Base-by-base conservation (phyloP, 306 rosid species). In the Quercus alba region DNA sequence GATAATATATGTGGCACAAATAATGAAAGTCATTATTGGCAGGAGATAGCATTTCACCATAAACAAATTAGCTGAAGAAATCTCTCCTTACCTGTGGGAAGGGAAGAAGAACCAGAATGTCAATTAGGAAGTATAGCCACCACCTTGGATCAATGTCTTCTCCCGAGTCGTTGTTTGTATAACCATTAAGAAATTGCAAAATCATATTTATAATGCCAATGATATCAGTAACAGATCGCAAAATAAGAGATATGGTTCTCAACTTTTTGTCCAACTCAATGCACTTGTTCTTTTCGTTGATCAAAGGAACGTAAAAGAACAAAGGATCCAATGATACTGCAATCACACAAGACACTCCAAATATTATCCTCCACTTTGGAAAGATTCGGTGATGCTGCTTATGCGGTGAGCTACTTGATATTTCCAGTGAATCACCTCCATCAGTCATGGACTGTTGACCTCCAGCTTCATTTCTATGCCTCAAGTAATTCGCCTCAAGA, bases 81-180 rank as follows among this genome's bases (percentile, higher is more conserved):
- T 5, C 38, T 74, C 31, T 64, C 17, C 55, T 54, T 80, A 89
- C 98, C 97, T 94, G 94, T 51, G 97, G 98, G 78, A 94, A 92
- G 77, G 98, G 97, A 80, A 94, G 98, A 80, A 94, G 93, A 0
- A 95, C 97, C 35, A 90, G 97, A 85, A 94, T 91, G 88, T 94
- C 98, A 74, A 94, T 82, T 10, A 94, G 79, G 87, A 94, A 94
- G 92, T 89, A 87, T 9, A 97, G 91, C 35, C 92, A 68, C 85
- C 92, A 3, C 86, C 86, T 75, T 87, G 90, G 79, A 89, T 94
- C 94, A 67, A 90, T 92, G 82, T 30, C 33, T 30, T 30, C 33
- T 30, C 5, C 35, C 35, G 35, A 94, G 83, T 80, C 89, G 92
- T 41, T 97, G 97, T 88, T 96, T 91, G 78, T 96, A 95, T 76